Evolutionary conservation across 2,329 filamentous ascomycete genomes (phyloP), one percentile per base, ranked within the genome.

Genomic region (Xylaria digitata): DNA sequence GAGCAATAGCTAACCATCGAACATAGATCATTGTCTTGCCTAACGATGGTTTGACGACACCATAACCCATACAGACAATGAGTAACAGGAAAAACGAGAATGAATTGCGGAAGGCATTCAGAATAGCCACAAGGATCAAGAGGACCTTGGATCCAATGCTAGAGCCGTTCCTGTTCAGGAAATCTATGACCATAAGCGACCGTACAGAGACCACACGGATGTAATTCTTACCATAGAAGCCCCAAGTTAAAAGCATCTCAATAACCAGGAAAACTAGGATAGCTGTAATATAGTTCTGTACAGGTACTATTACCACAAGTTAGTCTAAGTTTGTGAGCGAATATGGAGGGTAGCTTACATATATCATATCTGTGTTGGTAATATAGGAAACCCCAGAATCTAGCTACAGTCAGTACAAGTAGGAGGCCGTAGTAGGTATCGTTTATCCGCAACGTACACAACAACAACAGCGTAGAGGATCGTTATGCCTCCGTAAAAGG

Each of bases 61-160:
- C 96, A 75, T 99, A 99, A 37, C 96, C 96, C 96, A 99, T 99
- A 80, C 96, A 99, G 37, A 99, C 96, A 72, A 99, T 98, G 60
- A 99, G 89, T 8, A 99, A 86, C 56, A 99, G 84, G 84, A 99
- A 99, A 84, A 99, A 99, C 0, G 95, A 97, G 79, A 99, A 98
- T 0, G 95, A 97, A 80, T 98, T 99, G 70, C 96, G 88, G 63
- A 90, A 94, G 5, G 96, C 96, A 77, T 97, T 98, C 50, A 99
- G 85, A 26, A 98, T 86, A 43, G 94, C 94, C n/a, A 97, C 95
- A 26, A 97, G 82, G 19, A 97, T 89, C 81, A 99, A 91, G 63
- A 98, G 85, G 6, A 91, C 91, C 78, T 96, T 97, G 64, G 93
- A 89, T 50, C 92, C 90, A 2, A 91, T 79, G 76, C 94, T 97